These are phyloP conservation scores for Podospora anserina DNA, from an alignment of 495 filamentous ascomycete species.

Conservation along the genomic window DNA sequence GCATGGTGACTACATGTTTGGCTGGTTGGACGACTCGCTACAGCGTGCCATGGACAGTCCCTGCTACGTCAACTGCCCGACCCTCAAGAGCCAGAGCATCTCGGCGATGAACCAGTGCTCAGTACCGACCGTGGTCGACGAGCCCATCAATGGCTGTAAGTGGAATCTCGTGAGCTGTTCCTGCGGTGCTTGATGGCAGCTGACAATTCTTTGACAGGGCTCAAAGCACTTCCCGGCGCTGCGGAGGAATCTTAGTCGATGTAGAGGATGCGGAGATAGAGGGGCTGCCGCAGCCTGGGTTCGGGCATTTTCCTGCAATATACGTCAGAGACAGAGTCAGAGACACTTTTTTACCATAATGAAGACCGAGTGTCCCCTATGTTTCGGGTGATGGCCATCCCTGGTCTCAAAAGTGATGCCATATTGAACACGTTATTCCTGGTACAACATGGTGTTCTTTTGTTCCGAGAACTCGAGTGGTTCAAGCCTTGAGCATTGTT, in stretches of 20 bases:
- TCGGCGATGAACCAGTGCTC: slow-evolving; percentile 37
- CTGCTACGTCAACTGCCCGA: slow-evolving; percentile 39
- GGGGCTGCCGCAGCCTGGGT: neutral
- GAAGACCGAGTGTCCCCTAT: neutral
- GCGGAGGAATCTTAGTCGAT: neutral
- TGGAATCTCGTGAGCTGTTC: neutral
- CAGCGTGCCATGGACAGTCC: slow-evolving; percentile 40
- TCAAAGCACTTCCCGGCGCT: slow-evolving; percentile 11
- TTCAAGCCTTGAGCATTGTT: neutral
- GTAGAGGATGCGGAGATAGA: neutral
- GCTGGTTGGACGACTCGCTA: slow-evolving; percentile 41
- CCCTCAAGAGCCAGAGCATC: slow-evolving; percentile 36
- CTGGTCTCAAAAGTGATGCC: neutral
- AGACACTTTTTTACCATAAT: neutral
- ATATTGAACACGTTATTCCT: neutral
- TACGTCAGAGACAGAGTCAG: neutral
- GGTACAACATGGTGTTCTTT: neutral
- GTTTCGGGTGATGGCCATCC: neutral
- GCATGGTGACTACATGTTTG: slow-evolving; percentile 43
- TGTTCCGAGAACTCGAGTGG: neutral
- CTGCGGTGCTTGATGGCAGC: neutral
- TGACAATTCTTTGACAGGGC: slow-evolving; percentile 2
- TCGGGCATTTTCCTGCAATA: neutral
- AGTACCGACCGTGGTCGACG: slow-evolving; percentile 24
- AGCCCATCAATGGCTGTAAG: slow-evolving; percentile 31